Evolutionary conservation across 768 basidiomycete genomes (phyloP), one percentile per base, ranked within the genome.

Genomic region (Infundibulicybe gibba): DNA sequence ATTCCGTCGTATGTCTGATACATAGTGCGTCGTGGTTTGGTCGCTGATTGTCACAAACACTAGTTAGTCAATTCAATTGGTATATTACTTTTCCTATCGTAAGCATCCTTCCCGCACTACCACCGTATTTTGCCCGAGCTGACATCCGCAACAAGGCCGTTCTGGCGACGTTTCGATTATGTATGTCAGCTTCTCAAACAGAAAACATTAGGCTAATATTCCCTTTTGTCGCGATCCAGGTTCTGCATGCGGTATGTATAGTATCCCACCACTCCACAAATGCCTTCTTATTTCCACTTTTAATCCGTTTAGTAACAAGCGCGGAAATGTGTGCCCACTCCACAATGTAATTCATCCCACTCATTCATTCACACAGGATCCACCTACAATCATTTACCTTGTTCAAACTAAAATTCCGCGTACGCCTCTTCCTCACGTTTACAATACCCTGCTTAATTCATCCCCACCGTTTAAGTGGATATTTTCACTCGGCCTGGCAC

Each of bases 401-500:
- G 5, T 64, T 64, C 50, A 25, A 25, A 25, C 25, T 4, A 25
- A 3, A 25, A 25, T 25, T 25, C 25, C 33, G 33, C 40, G 19
- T 32, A n/a, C 32, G 43, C 11, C 56, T 44, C 37, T 50, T 46
- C 14, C 34, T 33, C 54, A 19, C n/a, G 21, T 20, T 31, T 39
- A 30, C 19, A n/a, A n/a, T n/a, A n/a, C n/a, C n/a, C n/a, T n/a
- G n/a, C n/a, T n/a, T n/a, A n/a, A n/a, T n/a, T n/a, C n/a, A n/a
- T n/a, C n/a, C n/a, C n/a, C n/a, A n/a, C n/a, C 25, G 30, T 20
- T 32, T 31, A 41, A 75, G 72, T 75, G 73, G 71, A 50, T 73
- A 6, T 74, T 75, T 40, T 72, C 74, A 9, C 58, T 68, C 10
- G 72, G 72, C 14, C 58, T 74, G 9, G 63, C 69, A 2, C 57